These are phyloP conservation scores for Strobilomyces confusus DNA, from an alignment of 768 basidiomycete species.

Conservation along the genomic window DNA sequence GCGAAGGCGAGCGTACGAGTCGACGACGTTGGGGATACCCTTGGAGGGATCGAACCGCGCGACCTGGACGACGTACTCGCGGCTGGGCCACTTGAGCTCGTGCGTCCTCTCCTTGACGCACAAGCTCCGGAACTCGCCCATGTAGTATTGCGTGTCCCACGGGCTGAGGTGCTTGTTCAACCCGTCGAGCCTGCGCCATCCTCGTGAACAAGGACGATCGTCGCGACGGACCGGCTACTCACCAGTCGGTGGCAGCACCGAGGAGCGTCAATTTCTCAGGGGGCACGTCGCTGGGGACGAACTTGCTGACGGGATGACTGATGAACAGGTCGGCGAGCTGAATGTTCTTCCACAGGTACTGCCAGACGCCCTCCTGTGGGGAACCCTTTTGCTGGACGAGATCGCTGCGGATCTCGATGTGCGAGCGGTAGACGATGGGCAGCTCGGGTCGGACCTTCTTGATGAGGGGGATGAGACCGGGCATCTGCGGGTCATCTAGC, in stretches of 20 bases:
- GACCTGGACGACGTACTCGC: slow-evolving; percentile 86
- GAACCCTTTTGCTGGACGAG: slow-evolving; percentile 78
- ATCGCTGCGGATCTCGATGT: slow-evolving; percentile 91
- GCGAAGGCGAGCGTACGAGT: slow-evolving; percentile 84
- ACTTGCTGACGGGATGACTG: slow-evolving; percentile 91
- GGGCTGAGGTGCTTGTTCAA: slow-evolving; percentile 83
- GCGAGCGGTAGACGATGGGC: slow-evolving; percentile 90
- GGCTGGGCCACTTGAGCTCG: slow-evolving; percentile 71
- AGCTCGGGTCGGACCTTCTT: slow-evolving; percentile 77
- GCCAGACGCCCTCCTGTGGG: slow-evolving; percentile 89
- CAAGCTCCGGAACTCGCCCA: slow-evolving; percentile 80
- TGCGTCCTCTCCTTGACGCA: slow-evolving; percentile 79
- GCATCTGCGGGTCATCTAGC: slow-evolving; percentile 88
- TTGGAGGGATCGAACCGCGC: slow-evolving; percentile 92
- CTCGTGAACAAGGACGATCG: neutral
- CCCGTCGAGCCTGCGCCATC: slow-evolving; percentile 70
- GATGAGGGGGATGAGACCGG: slow-evolving; percentile 91
- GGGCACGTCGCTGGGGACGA: slow-evolving; percentile 85
- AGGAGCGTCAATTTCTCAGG: slow-evolving; percentile 65
- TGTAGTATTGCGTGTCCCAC: slow-evolving; percentile 86
- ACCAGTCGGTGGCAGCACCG: slow-evolving; percentile 87
- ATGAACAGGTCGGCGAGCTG: slow-evolving; percentile 88
- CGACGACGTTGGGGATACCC: slow-evolving; percentile 82
- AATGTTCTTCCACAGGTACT: slow-evolving; percentile 93
- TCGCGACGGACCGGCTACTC: slow-evolving; percentile 28